phyloP scores from a whole-genome alignment of 768 basidiomycete genomes.

The Cystofilobasidium bisporidii region DNA sequence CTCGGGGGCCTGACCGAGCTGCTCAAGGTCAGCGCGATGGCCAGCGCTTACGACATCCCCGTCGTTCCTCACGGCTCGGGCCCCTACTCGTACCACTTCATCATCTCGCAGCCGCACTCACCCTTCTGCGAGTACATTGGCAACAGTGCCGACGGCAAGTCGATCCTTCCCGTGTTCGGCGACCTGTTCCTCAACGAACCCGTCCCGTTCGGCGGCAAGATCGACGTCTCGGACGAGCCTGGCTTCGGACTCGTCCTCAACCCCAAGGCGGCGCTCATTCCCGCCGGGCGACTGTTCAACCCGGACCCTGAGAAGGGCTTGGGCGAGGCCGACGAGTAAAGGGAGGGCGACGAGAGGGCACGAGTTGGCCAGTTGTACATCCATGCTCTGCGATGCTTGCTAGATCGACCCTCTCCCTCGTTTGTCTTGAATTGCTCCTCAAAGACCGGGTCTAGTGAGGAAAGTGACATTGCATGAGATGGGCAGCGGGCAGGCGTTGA shows the following conservation, averaged over 20 bases:
- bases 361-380: too few relatives aligned
- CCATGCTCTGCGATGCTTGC: too few relatives aligned
- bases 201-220: conserved; percentile 40
- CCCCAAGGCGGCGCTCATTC: conserved; percentile 40
- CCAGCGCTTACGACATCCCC: conserved; percentile 42
- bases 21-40: conserved; percentile 38
- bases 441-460: too few relatives aligned
- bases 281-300: conserved; percentile 26
- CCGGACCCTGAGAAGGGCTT: conserved; percentile 18
- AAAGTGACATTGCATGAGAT: too few relatives aligned
- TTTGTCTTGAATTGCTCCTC: too few relatives aligned
- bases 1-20: conserved; percentile 40
- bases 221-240: conserved; percentile 41
- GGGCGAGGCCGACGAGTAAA: conserved; percentile 20
- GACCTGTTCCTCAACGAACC: conserved; percentile 45
- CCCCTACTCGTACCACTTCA: conserved; percentile 47
- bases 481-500: too few relatives aligned
- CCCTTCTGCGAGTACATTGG: conserved; percentile 36
- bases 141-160: conserved; percentile 44
- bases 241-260: conserved; percentile 45
- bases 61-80: conserved; percentile 48
- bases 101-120: conserved; percentile 43
- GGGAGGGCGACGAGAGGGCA: too few relatives aligned
- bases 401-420: too few relatives aligned
- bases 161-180: conserved; percentile 44